Evolutionary conservation across 139 green algal species (phyloP).

Genomic region (Coelastrella sp.): DNA sequence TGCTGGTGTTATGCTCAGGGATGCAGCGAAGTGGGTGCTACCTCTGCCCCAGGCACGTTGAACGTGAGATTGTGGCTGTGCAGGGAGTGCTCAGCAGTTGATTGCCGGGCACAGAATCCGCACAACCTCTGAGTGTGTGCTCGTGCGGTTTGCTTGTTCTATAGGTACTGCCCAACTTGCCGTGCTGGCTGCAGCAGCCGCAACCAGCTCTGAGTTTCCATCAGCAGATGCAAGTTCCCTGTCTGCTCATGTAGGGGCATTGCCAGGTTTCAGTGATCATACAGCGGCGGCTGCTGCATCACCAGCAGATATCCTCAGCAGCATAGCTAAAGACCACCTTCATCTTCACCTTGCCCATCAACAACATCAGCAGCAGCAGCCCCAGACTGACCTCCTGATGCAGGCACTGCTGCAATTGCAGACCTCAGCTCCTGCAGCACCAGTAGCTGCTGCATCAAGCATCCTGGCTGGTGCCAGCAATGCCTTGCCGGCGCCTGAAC

Average conservation of each 20-base stretch:
- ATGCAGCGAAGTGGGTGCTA: too few relatives aligned
- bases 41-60: too few relatives aligned
- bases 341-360: too few relatives aligned
- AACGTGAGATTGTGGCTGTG: too few relatives aligned
- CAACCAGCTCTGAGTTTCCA: not conserved
- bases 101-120: not conserved
- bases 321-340: not conserved
- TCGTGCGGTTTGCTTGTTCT: not conserved
- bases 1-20: too few relatives aligned
- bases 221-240: not conserved
- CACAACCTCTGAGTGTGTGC: not conserved
- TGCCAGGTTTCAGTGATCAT: not conserved
- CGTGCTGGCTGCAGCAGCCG: not conserved
- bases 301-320: not conserved
- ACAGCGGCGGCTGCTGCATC: not conserved
- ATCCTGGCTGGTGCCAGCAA: not conserved
- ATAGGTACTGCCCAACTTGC: not conserved
- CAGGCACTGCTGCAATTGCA: not conserved
- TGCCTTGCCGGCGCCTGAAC: not conserved
- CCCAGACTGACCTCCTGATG: not conserved
- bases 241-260: not conserved
- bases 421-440: not conserved
- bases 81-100: too few relatives aligned
- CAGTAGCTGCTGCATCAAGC: not conserved
- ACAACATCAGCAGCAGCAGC: slow-evolving; percentile 7